These are phyloP conservation scores for Xylariales sp. DNA, from an alignment of 2,329 filamentous ascomycete genomes.

Conservation along the genomic window DNA sequence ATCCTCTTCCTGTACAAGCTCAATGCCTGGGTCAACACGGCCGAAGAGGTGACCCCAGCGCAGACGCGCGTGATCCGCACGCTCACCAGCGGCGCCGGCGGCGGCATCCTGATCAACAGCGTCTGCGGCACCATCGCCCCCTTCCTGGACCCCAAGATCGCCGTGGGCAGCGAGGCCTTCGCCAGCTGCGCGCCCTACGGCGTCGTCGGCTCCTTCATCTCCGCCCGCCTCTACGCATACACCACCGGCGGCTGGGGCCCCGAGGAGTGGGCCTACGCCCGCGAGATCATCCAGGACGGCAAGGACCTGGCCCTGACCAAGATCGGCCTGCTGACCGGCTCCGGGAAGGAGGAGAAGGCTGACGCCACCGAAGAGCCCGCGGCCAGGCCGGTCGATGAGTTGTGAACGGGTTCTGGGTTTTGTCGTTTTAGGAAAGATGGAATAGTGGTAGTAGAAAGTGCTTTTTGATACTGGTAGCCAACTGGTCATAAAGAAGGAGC, in stretches of 20 bases:
- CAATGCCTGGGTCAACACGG: neutral
- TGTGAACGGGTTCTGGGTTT: no score
- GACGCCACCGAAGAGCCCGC: no score
- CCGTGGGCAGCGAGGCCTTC: conserved; percentile 7
- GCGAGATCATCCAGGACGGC: no score
- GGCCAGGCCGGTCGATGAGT: no score
- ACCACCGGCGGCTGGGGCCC: conserved; percentile 3
- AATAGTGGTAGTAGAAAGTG: no score
- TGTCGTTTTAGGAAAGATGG: no score
- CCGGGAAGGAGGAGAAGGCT: no score
- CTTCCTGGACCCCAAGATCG: conserved; percentile 6
- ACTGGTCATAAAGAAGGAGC: no score
- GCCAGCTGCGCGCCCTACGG: conserved; percentile 9
- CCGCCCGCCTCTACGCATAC: conserved; percentile 5
- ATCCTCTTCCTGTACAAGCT: neutral
- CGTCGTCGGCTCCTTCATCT: conserved; percentile 3
- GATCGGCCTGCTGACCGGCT: no score
- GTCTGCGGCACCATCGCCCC: conserved; percentile 8
- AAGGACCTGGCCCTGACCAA: no score
- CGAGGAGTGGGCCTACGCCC: conserved; percentile 7
- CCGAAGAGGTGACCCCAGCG: neutral
- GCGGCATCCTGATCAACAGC: conserved; percentile 7
- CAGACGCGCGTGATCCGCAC: conserved; percentile 8
- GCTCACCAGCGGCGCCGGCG: conserved; percentile 4
- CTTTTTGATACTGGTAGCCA: no score